Percentiles rank a stretch among this genome's conserved stretches.
Evolutionary conservation across 371 early-diverging fungal genomes (phyloP).

Genomic region (Rhizopus arrhizus): DNA sequence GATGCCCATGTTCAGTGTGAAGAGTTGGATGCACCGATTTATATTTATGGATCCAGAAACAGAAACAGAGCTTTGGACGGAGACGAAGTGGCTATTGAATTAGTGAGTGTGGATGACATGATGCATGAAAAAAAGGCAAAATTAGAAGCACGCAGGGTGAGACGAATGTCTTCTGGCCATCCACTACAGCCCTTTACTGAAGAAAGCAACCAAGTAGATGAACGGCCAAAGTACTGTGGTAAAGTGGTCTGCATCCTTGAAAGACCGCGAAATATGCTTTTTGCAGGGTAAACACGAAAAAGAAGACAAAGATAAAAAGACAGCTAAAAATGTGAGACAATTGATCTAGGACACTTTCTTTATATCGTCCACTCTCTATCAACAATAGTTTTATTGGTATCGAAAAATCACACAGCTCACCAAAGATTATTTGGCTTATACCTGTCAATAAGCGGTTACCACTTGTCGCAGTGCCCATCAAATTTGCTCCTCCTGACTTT

Average conservation of each 20-base stretch:
- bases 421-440: constrained; percentile 62
- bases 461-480: constrained; percentile 55
- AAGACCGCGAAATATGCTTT: constrained; percentile 32
- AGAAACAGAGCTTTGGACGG: constrained; percentile 80
- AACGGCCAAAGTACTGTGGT: constrained; percentile 37
- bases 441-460: constrained; percentile 70
- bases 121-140: constrained; percentile 35
- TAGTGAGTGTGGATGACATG: constrained; percentile 61
- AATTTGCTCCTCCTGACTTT: constrained; percentile 39
- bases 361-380: constrained; percentile 32
- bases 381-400: constrained; percentile 18
- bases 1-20: constrained; percentile 72
- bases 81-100: constrained; percentile 66
- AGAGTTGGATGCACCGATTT: constrained; percentile 44
- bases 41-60: constrained; percentile 61
- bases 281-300: constrained; percentile 36
- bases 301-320: background rate
- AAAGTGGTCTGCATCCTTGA: constrained; percentile 40
- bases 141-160: constrained; percentile 27
- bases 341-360: constrained; percentile 29
- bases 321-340: background rate
- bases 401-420: constrained; percentile 23
- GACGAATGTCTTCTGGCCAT: constrained; percentile 19
- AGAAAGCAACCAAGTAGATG: constrained; percentile 13
- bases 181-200: constrained; percentile 28